phyloP scores from a whole-genome alignment of 352 stramenopile genomes.

The Phytophthora hibernalis region DNA sequence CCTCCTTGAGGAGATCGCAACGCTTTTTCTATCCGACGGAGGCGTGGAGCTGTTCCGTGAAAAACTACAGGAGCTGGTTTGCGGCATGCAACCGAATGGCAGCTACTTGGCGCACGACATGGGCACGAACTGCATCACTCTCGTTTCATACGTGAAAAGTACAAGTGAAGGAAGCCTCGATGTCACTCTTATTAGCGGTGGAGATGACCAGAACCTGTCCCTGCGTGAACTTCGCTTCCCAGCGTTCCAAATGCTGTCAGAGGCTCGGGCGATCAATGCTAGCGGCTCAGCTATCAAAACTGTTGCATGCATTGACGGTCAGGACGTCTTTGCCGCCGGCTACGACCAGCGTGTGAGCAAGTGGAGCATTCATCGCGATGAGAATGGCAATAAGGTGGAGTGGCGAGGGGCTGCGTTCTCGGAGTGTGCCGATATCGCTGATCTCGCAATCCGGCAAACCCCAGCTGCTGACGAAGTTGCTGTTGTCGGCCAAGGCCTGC shows the following conservation, averaged over 20 bases:
- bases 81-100: conserved; percentile 41
- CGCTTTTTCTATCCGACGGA: conserved; percentile 20
- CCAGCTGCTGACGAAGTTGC: conserved; percentile 44
- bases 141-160: conserved; percentile 32
- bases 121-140: conserved; percentile 76
- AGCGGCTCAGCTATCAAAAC: conserved; percentile 87
- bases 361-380: conserved; percentile 45
- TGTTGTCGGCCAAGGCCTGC: conserved; percentile 82
- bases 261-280: conserved; percentile 61
- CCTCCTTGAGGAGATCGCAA: conserved; percentile 33
- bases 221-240: conserved; percentile 49
- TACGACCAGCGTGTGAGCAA: conserved; percentile 89
- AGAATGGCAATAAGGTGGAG: conserved; percentile 30
- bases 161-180: conserved; percentile 21
- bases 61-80: conserved; percentile 39
- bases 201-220: conserved; percentile 81
- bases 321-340: conserved; percentile 64
- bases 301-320: conserved; percentile 46
- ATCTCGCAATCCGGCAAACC: conserved; percentile 49
- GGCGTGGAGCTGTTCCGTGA: conserved; percentile 13
- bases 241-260: conserved; percentile 40
- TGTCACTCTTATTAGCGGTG: conserved; percentile 78
- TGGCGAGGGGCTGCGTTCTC: conserved; percentile 74
- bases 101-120: conserved; percentile 87
- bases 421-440: conserved; percentile 85